Evolutionary conservation across 208 protist species (phyloP).

Genomic region (Acanthamoeba healyi): DNA sequence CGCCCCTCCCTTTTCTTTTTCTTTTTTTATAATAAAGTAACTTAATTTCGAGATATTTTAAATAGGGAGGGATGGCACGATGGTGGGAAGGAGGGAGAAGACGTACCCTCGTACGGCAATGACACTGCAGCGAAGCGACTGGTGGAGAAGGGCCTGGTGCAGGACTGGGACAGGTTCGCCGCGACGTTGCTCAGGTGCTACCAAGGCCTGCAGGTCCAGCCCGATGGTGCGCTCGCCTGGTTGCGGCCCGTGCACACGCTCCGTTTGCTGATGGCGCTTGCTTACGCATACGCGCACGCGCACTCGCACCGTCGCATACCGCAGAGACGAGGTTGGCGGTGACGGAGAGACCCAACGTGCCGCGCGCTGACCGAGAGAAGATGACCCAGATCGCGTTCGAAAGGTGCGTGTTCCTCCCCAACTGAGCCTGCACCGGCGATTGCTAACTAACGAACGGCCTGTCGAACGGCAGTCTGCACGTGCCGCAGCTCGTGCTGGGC

Average conservation of each 20-base stretch:
- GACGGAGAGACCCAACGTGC: neutral
- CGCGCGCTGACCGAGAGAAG: neutral
- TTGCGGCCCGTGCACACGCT: neutral
- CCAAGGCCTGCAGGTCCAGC: no score
- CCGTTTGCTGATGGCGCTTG: neutral
- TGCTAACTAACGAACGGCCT: no score
- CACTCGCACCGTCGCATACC: no score
- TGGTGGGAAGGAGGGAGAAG: neutral
- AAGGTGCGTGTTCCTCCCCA: neutral
- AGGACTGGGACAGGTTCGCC: constrained; percentile 15
- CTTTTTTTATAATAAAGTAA: no score
- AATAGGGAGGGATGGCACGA: neutral
- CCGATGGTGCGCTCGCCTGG: neutral
- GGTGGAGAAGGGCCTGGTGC: neutral
- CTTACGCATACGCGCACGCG: neutral
- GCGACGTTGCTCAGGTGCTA: no score
- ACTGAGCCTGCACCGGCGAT: no score
- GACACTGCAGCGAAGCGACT: neutral
- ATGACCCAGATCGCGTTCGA: neutral
- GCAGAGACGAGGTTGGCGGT: neutral
- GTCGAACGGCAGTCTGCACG: no score
- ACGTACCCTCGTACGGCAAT: neutral
- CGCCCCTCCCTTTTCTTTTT: neutral
- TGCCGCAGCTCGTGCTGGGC: neutral
- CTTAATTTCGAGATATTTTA: no score